phyloP scores from a whole-genome alignment of 1,284 basidiomycete genomes.

The Lignosus rhinocerotis region DNA sequence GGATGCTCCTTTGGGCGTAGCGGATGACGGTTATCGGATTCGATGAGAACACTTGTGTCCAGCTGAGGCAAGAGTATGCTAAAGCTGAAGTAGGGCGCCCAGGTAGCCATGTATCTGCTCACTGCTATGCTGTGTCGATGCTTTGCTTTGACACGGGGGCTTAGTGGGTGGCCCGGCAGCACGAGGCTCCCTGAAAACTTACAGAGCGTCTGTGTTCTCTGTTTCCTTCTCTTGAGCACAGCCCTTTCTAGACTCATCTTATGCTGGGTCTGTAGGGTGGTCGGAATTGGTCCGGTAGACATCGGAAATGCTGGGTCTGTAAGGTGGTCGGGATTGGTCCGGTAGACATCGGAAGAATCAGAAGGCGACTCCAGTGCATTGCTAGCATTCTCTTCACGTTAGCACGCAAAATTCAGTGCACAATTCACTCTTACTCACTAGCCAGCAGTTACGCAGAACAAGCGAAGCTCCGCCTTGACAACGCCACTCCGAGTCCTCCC shows the following conservation, averaged over 20 bases:
- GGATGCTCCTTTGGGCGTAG: neutral
- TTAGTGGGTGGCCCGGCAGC: neutral
- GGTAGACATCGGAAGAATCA: too few species aligned
- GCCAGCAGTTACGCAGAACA: neutral
- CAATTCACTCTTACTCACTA: neutral
- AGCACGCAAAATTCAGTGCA: too few species aligned
- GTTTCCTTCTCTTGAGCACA: neutral
- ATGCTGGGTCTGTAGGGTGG: too few species aligned
- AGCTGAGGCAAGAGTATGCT: neutral
- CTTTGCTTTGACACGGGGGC: neutral
- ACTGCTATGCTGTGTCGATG: neutral
- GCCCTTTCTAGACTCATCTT: too few species aligned
- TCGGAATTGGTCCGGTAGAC: too few species aligned
- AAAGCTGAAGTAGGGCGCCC: neutral
- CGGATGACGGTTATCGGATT: neutral
- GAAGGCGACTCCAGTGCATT: too few species aligned
- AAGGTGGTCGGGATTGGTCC: too few species aligned
- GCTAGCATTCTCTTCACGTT: too few species aligned
- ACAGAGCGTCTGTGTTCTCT: neutral
- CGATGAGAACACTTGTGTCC: neutral
- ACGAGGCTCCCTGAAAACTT: neutral
- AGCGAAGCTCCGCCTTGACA: neutral
- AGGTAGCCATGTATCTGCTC: neutral
- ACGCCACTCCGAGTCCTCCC: neutral
- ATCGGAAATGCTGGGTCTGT: too few species aligned